Conservation (phyloP, 192 early-diverging fungal genomes). For the Entrophospora sp. region DNA sequence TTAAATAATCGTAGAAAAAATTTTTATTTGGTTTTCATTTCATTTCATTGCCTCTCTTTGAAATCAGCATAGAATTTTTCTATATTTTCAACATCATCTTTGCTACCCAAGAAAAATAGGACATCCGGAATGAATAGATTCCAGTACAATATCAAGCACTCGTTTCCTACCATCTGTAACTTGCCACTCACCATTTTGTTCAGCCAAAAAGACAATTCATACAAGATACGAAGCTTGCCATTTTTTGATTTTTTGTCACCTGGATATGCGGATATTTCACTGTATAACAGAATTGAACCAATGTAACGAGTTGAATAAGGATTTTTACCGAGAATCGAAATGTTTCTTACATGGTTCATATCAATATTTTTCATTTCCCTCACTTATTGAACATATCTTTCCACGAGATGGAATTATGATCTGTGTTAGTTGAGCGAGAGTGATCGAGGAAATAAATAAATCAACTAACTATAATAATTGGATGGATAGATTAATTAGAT, state of each 20-base stretch:
- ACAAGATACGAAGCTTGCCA: constrained; percentile 91
- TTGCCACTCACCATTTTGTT: constrained; percentile 94
- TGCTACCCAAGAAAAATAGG: constrained; percentile 85
- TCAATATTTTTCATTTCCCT: constrained; percentile 92
- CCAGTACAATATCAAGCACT: constrained; percentile 80
- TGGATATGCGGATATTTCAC: constrained; percentile 86
- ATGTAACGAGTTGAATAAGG: constrained; percentile 94
- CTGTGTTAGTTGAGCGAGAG: too few species aligned
- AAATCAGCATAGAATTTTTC: too few species aligned
- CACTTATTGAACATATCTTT: constrained; percentile 98
- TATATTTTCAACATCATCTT: constrained; percentile 82
- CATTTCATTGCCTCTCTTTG: too few species aligned
- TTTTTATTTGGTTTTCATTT: too few species aligned
- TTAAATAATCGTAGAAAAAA: too few species aligned
- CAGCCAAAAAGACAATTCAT: constrained; percentile 90
- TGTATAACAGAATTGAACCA: constrained; percentile 88
- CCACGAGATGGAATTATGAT: constrained; percentile 63
- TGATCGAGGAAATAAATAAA: background rate
- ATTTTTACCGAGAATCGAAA: constrained; percentile 72
- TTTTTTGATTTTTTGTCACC: constrained; percentile 66
- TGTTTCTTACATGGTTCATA: constrained; percentile 80
- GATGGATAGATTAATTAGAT: too few species aligned
- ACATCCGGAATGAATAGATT: too few species aligned
- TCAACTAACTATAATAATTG: too few species aligned
- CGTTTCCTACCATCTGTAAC: constrained; percentile 75